Percentiles rank a stretch among this genome's conserved stretches.
Evolutionary conservation across 805 yeast genomes (phyloP).

Genomic region (Isabelozyma rhagii): DNA sequence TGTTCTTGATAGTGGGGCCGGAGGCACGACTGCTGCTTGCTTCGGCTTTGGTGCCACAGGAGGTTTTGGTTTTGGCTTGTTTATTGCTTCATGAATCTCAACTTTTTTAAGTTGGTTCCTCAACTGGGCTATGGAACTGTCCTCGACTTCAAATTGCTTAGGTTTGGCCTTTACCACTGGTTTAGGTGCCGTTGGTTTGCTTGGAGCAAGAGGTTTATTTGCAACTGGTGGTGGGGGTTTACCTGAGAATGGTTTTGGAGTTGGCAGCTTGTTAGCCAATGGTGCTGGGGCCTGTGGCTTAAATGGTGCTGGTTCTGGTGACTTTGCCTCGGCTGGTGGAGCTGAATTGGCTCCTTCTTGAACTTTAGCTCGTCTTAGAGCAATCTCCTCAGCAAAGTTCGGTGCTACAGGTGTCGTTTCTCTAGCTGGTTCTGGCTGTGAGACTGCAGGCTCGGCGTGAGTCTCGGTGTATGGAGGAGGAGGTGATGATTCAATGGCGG

Average conservation of each 20-base stretch:
- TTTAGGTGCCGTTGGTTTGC: not conserved
- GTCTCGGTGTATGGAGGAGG: slow-evolving; percentile 21
- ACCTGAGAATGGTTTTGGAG: not conserved
- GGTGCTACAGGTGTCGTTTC: slow-evolving; percentile 8
- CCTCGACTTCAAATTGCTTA: not conserved
- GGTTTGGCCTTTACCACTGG: slow-evolving; percentile 8
- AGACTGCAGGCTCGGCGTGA: not conserved
- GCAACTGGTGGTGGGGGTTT: not conserved
- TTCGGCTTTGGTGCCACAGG: slow-evolving; percentile 3
- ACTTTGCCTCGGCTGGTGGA: not conserved
- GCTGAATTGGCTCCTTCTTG: not conserved
- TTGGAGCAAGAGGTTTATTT: not conserved
- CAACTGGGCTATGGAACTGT: not conserved
- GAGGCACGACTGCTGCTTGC: slow-evolving; percentile 6
- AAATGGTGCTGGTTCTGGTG: not conserved
- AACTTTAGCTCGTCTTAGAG: slow-evolving; percentile 4
- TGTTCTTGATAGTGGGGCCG: slow-evolving; percentile 5
- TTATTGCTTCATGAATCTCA: not conserved
- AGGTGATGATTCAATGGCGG: slow-evolving; percentile 5
- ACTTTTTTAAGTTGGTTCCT: not conserved
- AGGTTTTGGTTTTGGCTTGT: slow-evolving; percentile 10
- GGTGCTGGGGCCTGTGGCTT: not conserved
- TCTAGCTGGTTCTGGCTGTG: not conserved
- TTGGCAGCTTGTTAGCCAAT: not conserved
- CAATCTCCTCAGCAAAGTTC: slow-evolving; percentile 28